Evolutionary conservation across 1,284 basidiomycete species (phyloP), one percentile per base, ranked within the genome.

Genomic region (Farysia itapuensis): DNA sequence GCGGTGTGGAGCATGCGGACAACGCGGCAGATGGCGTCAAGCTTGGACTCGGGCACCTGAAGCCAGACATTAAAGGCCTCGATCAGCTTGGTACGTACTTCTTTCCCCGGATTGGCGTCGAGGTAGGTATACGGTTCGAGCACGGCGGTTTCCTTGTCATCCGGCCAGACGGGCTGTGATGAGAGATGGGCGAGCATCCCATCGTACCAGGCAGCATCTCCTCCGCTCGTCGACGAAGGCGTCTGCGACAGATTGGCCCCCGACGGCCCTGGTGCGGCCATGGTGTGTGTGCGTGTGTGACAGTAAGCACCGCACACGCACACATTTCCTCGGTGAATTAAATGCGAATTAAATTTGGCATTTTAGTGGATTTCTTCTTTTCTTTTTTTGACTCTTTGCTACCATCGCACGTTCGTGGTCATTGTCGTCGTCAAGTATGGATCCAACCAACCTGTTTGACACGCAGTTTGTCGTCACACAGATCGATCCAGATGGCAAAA

Each of bases 1-100:
- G 92, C 90, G 38, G 86, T 91, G 68, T 99, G 95, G 25, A 99
- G 82, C 89, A 94, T 96, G 59, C 85, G 85, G 20, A 98, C 88
- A 30, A 98, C 84, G 47, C 81, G 81, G 4, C 86, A 82, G 56
- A 98, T 90, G 31, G 87, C 80, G 19, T 78, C 78, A 9, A 96
- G 82, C 72, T 88, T 86, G 19, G 82, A 81, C 21, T 80, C 72
- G 0, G 89, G 87, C 1, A 98, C 91, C 2, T 86, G 77, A 13
- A 98, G 83, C 95, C 95, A 99, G 2, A 80, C 47, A 67, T 98
- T 94, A 84, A 99, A 98, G 0, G 94, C 93, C 42, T 87, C 88
- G 52, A 96, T 92, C 73, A 99, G 83, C 57, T 86, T 83, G 0
- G 86, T 82, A 12, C 95, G 86, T 52, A 98, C 87, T 64, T 97